phyloP scores from a whole-genome alignment of 2,329 filamentous ascomycete genomes.

The Pseudocercospora crystallina region DNA sequence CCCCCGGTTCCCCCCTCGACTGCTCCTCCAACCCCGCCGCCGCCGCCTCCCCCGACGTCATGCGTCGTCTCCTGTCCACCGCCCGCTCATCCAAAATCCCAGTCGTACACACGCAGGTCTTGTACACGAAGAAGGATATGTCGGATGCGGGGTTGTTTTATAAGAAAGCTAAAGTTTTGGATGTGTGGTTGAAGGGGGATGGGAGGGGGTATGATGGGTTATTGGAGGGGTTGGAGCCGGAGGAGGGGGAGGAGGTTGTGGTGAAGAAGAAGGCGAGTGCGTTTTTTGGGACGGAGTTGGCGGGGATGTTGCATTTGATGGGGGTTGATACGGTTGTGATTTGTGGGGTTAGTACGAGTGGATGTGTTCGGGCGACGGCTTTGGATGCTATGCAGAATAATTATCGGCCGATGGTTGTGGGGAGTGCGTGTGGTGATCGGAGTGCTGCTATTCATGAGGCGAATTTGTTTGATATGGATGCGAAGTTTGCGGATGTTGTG shows the following conservation, averaged over 20 bases:
- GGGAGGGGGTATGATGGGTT: conserved; percentile 13
- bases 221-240: conserved; percentile 20
- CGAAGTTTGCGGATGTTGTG: conserved; percentile 30
- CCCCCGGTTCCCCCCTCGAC: conserved; percentile 24
- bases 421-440: conserved; percentile 25
- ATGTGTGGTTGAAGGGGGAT: conserved; percentile 23
- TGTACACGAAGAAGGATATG: conserved; percentile 22
- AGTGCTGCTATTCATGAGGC: conserved; percentile 25
- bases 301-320: conserved; percentile 13
- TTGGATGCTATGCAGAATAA: conserved; percentile 27
- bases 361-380: conserved; percentile 26
- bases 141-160: conserved; percentile 27
- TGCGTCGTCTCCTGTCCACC: conserved; percentile 19
- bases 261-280: conserved; percentile 24
- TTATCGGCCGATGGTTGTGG: conserved; percentile 27
- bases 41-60: conserved; percentile 17
- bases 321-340: conserved; percentile 28
- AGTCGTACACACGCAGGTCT: conserved; percentile 25
- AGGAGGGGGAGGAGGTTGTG: conserved; percentile 20
- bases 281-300: conserved; percentile 27
- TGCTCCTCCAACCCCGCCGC: conserved; percentile 23
- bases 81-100: conserved; percentile 18
- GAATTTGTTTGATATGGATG: conserved; percentile 31
- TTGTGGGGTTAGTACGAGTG: conserved; percentile 26
- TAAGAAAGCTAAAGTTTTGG: conserved; percentile 18